A percentile compares a stretch with the other conserved stretches of the same genome.
phyloP scores from a whole-genome alignment of 2,329 filamentous ascomycete species.

The Coccinonectria pachysandricola region DNA sequence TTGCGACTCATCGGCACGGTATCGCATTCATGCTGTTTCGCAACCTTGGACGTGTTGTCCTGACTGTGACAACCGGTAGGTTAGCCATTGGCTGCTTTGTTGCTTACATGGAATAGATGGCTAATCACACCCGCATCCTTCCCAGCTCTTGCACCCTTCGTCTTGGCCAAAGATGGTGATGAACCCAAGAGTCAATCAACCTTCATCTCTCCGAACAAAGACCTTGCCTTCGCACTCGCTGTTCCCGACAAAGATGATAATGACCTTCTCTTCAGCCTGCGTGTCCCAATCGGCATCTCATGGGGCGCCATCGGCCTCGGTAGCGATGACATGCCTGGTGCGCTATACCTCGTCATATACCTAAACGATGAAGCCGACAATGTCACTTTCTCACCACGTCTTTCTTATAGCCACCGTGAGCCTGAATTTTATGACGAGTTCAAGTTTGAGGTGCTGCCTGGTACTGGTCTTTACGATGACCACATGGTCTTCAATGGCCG shows the following conservation, averaged over 20 bases:
- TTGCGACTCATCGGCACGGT: background rate
- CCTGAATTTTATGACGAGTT: constrained; percentile 36
- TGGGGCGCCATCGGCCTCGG: constrained; percentile 49
- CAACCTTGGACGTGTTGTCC: constrained; percentile 19
- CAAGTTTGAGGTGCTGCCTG: constrained; percentile 32
- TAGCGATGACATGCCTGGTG: constrained; percentile 37
- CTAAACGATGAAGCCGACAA: constrained; percentile 33
- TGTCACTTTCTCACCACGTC: constrained; percentile 46
- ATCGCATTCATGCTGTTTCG: constrained; percentile 18
- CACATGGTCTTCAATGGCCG: constrained; percentile 39
- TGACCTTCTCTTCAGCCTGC: constrained; percentile 45
- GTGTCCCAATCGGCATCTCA: constrained; percentile 32
- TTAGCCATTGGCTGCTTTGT: background rate
- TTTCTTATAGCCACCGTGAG: constrained; percentile 40
- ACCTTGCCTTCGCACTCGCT: constrained; percentile 39
- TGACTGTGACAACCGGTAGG: constrained; percentile 20
- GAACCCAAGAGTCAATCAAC: constrained; percentile 27
- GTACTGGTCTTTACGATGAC: constrained; percentile 37
- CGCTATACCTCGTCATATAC: constrained; percentile 47
- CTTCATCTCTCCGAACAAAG: constrained; percentile 33
- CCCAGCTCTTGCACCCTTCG: constrained; percentile 15
- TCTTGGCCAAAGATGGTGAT: constrained; percentile 16
- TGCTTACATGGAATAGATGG: background rate
- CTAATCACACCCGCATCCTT: constrained; percentile 1
- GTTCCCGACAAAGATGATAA: constrained; percentile 35